Evolutionary conservation across 2,329 filamentous ascomycete genomes (phyloP).

Genomic region (Tricladium varicosporioides): DNA sequence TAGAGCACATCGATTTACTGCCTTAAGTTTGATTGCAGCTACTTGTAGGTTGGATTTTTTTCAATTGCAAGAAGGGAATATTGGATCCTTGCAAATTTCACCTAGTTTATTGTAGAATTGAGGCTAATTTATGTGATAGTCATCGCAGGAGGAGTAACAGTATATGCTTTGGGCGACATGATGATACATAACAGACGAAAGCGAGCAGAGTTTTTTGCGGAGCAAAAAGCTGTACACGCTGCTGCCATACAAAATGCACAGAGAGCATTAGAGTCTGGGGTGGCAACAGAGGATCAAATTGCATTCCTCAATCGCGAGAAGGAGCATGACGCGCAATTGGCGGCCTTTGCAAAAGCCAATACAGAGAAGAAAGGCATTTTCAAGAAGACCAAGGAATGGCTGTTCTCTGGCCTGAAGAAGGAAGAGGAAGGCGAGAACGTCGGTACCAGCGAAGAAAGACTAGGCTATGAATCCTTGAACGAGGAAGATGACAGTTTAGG

Average conservation of each 20-base stretch:
- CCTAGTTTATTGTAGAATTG: background rate
- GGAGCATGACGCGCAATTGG: constrained; percentile 39
- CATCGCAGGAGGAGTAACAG: constrained; percentile 57
- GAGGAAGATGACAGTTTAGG: constrained; percentile 25
- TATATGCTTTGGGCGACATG: constrained; percentile 65
- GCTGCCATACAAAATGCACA: constrained; percentile 45
- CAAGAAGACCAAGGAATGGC: constrained; percentile 28
- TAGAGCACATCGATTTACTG: constrained; percentile 35
- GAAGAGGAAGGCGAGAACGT: constrained; percentile 29
- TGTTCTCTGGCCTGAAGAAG: constrained; percentile 36
- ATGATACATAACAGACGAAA: constrained; percentile 66
- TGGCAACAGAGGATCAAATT: constrained; percentile 48
- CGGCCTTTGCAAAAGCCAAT: constrained; percentile 19
- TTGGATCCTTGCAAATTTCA: background rate
- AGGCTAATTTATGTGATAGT: constrained; percentile 39
- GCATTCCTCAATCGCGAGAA: constrained; percentile 56
- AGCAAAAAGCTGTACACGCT: constrained; percentile 42
- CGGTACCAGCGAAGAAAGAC: constrained; percentile 23
- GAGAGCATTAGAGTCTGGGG: constrained; percentile 40
- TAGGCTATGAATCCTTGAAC: constrained; percentile 25
- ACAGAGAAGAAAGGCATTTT: constrained; percentile 33
- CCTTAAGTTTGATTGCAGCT: constrained; percentile 33
- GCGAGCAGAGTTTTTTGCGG: constrained; percentile 58
- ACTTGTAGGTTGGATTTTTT: constrained; percentile 28
- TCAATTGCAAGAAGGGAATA: background rate